Conservation (phyloP, 495 filamentous ascomycete species). For the Penicillium fimorum region DNA sequence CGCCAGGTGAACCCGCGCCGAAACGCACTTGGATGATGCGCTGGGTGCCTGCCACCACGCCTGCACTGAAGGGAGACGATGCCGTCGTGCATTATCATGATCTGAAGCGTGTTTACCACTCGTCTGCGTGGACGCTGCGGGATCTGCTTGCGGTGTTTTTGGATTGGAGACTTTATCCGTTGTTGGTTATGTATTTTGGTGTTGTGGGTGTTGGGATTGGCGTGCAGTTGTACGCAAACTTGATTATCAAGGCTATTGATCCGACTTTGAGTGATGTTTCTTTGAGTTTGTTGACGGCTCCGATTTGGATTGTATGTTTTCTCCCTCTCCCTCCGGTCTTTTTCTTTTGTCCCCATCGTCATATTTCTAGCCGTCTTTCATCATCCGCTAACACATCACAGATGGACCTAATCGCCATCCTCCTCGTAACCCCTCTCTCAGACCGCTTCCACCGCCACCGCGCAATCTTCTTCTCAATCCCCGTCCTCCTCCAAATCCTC, state of each 20-base stretch:
- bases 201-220: slow-evolving; percentile 91
- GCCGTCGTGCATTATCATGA: slow-evolving; percentile 82
- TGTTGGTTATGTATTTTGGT: slow-evolving; percentile 90
- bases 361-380: not conserved
- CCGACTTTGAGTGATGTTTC: slow-evolving; percentile 67
- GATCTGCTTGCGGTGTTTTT: slow-evolving; percentile 67
- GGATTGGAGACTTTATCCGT: slow-evolving; percentile 85
- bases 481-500: slow-evolving; percentile 74
- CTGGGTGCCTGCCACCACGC: slow-evolving; percentile 63
- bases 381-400: slow-evolving; percentile 23
- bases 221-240: slow-evolving; percentile 78
- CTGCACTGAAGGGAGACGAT: slow-evolving; percentile 74
- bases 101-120: slow-evolving; percentile 74
- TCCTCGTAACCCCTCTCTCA: slow-evolving; percentile 79
- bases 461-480: slow-evolving; percentile 76
- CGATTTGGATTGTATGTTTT: slow-evolving; percentile 80
- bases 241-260: slow-evolving; percentile 81
- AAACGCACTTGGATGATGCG: slow-evolving; percentile 46
- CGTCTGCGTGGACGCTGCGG: slow-evolving; percentile 62
- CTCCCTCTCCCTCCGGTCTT: not conserved
- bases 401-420: slow-evolving; percentile 88
- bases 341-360: not conserved
- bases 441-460: slow-evolving; percentile 84
- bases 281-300: slow-evolving; percentile 78
- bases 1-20: slow-evolving; percentile 54